Base-by-base conservation (phyloP, 192 early-diverging fungal genomes). In the Rhizophlyctis rosea region DNA sequence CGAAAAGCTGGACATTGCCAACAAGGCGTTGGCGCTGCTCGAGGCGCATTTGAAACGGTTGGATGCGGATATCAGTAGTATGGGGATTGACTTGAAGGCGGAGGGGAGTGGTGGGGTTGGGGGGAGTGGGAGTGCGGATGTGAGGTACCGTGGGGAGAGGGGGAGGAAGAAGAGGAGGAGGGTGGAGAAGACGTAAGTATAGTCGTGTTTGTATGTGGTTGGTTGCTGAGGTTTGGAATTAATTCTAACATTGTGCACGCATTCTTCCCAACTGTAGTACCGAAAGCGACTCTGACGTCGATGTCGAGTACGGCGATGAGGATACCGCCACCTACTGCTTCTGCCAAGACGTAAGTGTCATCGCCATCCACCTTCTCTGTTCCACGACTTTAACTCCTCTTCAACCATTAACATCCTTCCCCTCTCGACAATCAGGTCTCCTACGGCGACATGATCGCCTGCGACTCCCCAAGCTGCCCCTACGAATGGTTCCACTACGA, bases 401-500 rank as follows among this genome's bases (percentile, higher is more conserved):
- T 18, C 18, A 13, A 44, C 18, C 18, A 7, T 44, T 13, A 44
- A 13, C 39, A 44, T 44, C 18, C 18, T 7, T 7, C 18, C 18
- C 9, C 18, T 44, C 39, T 44, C 18, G 7, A 7, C 39, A 44
- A 13, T 18, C 18, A 44, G 39, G 39, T 44, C 7, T 61, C 56
- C 48, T 29, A 58, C 29, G 60, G 60, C 56, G 31, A 61, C 56
- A 57, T 57, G 56, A 33, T 34, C 9, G 56, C 30, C 24, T 57
- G 56, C 34, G 56, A 57, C 33, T 34, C 24, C 2, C 30, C 27
- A 33, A 55, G 87, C 85, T 98, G 96, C 71, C 87, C 89, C 49
- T 88, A 92, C 61, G 95, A 99, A 77, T 99, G 96, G 96, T 99
- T 99, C 81, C 96, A 99, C 76, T 81, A 92, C 59, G 85, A 80